These are phyloP conservation scores for Penicillium sp. DNA, from an alignment of 2,329 filamentous ascomycete species.

Conservation along the genomic window DNA sequence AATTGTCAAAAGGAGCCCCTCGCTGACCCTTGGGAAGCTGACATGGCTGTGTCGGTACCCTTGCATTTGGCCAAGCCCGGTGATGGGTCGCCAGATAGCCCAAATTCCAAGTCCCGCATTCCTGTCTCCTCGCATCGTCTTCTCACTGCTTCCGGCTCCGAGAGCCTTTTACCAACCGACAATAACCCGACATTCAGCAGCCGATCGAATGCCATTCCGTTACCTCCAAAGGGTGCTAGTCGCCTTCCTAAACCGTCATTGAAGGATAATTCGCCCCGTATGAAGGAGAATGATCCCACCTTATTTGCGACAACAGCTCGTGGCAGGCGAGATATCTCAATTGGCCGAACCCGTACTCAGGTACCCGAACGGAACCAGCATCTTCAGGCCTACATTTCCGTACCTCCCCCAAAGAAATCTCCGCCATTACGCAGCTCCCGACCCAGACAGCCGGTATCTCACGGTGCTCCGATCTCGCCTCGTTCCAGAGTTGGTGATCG, in stretches of 20 bases:
- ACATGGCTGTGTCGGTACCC: conserved; percentile 36
- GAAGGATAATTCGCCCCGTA: conserved; percentile 27
- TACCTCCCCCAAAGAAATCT: conserved; percentile 69
- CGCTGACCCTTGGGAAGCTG: conserved; percentile 29
- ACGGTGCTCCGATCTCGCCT: conserved; percentile 69
- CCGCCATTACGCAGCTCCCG: conserved; percentile 77
- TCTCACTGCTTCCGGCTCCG: conserved; percentile 42
- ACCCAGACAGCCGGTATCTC: conserved; percentile 74
- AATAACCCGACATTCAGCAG: conserved; percentile 33
- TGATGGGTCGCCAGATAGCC: conserved; percentile 26
- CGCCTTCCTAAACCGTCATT: conserved; percentile 42
- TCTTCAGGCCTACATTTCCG: conserved; percentile 71
- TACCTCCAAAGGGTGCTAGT: conserved; percentile 42
- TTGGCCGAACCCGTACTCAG: conserved; percentile 34
- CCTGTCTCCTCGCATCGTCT: conserved; percentile 43
- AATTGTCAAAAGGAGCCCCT: conserved; percentile 26
- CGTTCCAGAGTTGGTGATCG: conserved; percentile 64
- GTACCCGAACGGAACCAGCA: conserved; percentile 54
- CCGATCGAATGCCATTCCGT: conserved; percentile 28
- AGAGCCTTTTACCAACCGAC: conserved; percentile 37
- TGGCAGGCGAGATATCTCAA: conserved; percentile 33
- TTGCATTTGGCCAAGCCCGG: conserved; percentile 27
- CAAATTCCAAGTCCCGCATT: conserved; percentile 46
- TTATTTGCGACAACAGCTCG: conserved; percentile 35
- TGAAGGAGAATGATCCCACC: conserved; percentile 26